Evolutionary conservation across 768 basidiomycete species (phyloP).

Genomic region (Multifurca ochricompacta): DNA sequence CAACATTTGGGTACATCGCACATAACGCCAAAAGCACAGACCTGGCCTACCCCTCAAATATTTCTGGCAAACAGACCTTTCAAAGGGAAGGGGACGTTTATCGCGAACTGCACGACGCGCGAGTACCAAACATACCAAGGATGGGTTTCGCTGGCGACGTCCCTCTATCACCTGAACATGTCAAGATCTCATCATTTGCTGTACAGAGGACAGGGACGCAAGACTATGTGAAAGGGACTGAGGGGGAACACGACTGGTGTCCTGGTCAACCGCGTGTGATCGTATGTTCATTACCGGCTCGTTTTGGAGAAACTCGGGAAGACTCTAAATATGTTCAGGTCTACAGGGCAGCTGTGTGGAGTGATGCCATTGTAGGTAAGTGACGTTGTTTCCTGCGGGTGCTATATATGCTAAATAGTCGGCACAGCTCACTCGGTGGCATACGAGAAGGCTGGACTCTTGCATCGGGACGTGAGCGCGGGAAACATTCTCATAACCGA

Average conservation of each 20-base stretch:
- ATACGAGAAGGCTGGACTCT: background rate
- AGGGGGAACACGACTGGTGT: background rate
- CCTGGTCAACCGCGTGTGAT: background rate
- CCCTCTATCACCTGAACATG: background rate
- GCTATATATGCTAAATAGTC: background rate
- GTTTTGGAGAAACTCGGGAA: background rate
- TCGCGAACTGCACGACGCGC: background rate
- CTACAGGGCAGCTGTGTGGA: background rate
- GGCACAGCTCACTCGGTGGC: background rate
- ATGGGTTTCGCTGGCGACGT: background rate
- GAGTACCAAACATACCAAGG: background rate
- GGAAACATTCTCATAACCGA: conserved; percentile 1
- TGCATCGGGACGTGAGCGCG: conserved; percentile 7
- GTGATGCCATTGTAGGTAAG: background rate
- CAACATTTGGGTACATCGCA: background rate
- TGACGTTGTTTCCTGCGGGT: background rate
- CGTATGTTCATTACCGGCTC: background rate
- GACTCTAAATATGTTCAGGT: background rate
- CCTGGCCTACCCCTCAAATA: background rate
- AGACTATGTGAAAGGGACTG: background rate
- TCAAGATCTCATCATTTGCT: background rate
- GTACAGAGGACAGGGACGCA: background rate
- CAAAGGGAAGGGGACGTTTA: background rate
- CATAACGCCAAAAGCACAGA: background rate
- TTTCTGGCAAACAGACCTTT: background rate